These are phyloP conservation scores for Pichia eremophila DNA, from an alignment of 805 yeast genomes.

Conservation along the genomic window DNA sequence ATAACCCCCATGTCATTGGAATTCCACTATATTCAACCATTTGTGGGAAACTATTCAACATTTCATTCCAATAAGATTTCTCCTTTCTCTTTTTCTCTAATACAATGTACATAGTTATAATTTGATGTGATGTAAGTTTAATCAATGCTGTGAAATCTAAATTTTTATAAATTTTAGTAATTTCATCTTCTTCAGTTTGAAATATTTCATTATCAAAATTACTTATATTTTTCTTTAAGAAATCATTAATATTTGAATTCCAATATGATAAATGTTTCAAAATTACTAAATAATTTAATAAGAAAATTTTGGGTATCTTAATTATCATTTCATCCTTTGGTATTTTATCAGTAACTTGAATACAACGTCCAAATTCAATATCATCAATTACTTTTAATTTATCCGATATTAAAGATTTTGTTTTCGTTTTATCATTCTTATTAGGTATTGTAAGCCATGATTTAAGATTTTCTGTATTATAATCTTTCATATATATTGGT, in stretches of 20 bases:
- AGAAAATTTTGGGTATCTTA: slow-evolving; percentile 46
- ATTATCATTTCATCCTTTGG: slow-evolving; percentile 36
- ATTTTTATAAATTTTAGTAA: slow-evolving; percentile 10
- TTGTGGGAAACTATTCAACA: slow-evolving; percentile 55
- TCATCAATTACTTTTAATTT: slow-evolving; percentile 35
- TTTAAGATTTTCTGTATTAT: not conserved
- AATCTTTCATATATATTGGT: not conserved
- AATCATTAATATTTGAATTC: slow-evolving; percentile 4
- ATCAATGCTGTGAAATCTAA: slow-evolving; percentile 27
- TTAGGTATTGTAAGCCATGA: not conserved
- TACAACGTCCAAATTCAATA: slow-evolving; percentile 52
- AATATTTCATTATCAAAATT: not conserved
- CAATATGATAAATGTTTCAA: slow-evolving; percentile 30
- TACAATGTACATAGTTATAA: slow-evolving; percentile 40
- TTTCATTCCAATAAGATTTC: slow-evolving; percentile 58
- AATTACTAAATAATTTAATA: slow-evolving; percentile 50
- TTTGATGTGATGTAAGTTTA: slow-evolving; percentile 48
- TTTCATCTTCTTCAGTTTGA: not conserved
- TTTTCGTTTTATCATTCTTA: not conserved
- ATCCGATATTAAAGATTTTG: slow-evolving; percentile 24
- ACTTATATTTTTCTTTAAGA: not conserved
- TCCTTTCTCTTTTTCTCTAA: slow-evolving; percentile 33
- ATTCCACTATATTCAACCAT: slow-evolving; percentile 40
- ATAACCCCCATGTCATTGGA: slow-evolving; percentile 53
- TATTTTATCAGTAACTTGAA: slow-evolving; percentile 36